A percentile compares a stretch with the other conserved stretches of the same genome.
Conservation (phyloP, 495 filamentous ascomycete genomes). For the Penicillium arizonense region DNA sequence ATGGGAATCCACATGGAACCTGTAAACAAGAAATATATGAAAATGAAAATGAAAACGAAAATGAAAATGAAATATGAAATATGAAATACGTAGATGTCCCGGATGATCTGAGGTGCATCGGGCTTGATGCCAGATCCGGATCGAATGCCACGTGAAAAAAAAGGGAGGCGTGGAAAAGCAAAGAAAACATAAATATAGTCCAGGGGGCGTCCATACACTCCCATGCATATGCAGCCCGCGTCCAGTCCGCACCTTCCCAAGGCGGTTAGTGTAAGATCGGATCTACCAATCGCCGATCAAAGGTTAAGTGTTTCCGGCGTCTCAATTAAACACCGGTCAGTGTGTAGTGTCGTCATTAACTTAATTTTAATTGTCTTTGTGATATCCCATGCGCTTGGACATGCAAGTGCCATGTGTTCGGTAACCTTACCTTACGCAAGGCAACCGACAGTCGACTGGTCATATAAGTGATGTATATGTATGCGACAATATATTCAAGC, state of each 20-base stretch:
- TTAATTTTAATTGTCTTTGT: constrained; percentile 7
- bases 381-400: neutral
- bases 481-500: neutral
- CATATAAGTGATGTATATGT: neutral
- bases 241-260: constrained; percentile 10
- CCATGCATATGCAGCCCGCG: neutral
- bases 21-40: neutral
- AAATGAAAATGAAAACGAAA: neutral
- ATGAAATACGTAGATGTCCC: neutral
- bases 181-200: neutral
- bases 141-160: constrained; percentile 7
- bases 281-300: constrained; percentile 9
- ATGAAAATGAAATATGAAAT: neutral
- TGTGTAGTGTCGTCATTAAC: no score
- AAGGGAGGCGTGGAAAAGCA: neutral
- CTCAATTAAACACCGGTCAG: no score
- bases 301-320: neutral
- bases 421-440: constrained; percentile 7
- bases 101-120: constrained; percentile 7
- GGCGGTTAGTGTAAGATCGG: constrained; percentile 3
- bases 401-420: constrained; percentile 33
- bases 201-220: neutral
- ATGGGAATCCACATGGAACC: neutral
- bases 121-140: constrained; percentile 7
- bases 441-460: neutral